Conservation (phyloP, 306 rosid species). For the Cucurbita moschata region DNA sequence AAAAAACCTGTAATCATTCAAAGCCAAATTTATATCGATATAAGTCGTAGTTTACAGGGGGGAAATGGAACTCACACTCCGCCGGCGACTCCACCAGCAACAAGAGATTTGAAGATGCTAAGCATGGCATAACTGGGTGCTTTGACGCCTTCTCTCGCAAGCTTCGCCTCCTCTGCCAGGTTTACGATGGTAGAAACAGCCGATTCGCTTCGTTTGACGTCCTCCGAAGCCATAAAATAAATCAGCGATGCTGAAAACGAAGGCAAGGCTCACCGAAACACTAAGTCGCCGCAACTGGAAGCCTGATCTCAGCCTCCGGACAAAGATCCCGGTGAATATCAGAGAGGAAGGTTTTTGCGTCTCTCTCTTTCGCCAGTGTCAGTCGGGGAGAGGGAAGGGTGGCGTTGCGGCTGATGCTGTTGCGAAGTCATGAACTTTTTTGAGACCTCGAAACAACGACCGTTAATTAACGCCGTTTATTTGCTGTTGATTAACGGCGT, state of each 20-base stretch:
- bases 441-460: neutral
- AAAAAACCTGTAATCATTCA: neutral
- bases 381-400: neutral
- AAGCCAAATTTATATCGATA: neutral
- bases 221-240: conserved; percentile 72
- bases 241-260: neutral
- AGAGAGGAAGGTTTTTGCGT: neutral
- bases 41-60: neutral
- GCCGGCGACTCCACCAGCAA: conserved; percentile 97
- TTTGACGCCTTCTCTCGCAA: conserved; percentile 74
- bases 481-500: conserved; percentile 8
- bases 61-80: conserved; percentile 70
- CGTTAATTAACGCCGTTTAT: neutral
- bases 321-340: conserved; percentile 8
- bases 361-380: conserved; percentile 1
- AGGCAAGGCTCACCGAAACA: neutral
- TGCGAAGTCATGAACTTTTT: neutral
- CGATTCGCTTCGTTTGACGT: conserved; percentile 63
- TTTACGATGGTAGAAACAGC: conserved; percentile 76
- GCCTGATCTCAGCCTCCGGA: conserved; percentile 9
- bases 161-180: conserved; percentile 92
- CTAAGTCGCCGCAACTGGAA: conserved; percentile 9
- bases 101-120: conserved; percentile 75
- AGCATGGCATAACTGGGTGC: conserved; percentile 49
- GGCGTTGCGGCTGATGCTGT: conserved; percentile 6